These are phyloP conservation scores for Calonectria multiphialidica DNA, from an alignment of 2,329 filamentous ascomycete genomes.

Conservation along the genomic window DNA sequence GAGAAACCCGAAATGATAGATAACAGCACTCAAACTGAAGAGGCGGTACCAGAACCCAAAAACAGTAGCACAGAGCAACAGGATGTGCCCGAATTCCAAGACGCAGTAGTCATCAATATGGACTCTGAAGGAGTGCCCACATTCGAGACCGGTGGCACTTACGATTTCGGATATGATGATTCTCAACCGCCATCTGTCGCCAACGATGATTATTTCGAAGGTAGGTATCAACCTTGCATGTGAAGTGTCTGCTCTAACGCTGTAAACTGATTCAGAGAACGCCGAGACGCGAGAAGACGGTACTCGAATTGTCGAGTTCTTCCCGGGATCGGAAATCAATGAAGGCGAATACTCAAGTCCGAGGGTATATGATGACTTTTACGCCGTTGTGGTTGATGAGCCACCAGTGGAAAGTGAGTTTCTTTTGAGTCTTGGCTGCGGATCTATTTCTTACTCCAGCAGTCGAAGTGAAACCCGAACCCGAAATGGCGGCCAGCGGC, in stretches of 20 bases:
- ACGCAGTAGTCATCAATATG: neutral
- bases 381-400: neutral
- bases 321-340: neutral
- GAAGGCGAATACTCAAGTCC: neutral
- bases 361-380: slow-evolving; percentile 1
- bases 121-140: neutral
- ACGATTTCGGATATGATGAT: neutral
- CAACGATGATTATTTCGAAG: neutral
- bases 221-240: neutral
- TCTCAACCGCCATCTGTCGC: neutral
- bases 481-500: neutral
- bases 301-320: slow-evolving; percentile 1
- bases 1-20: neutral
- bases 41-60: neutral
- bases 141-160: neutral
- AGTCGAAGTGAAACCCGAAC: neutral
- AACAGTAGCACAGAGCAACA: neutral
- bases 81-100: neutral
- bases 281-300: neutral
- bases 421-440: too few relatives aligned
- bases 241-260: too few relatives aligned
- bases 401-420: neutral
- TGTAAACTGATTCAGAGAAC: neutral
- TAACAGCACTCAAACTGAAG: slow-evolving; percentile 10
- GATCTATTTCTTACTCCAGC: neutral